Conservation (phyloP, 139 green algal species). For the Coccomyxa sp. region DNA sequence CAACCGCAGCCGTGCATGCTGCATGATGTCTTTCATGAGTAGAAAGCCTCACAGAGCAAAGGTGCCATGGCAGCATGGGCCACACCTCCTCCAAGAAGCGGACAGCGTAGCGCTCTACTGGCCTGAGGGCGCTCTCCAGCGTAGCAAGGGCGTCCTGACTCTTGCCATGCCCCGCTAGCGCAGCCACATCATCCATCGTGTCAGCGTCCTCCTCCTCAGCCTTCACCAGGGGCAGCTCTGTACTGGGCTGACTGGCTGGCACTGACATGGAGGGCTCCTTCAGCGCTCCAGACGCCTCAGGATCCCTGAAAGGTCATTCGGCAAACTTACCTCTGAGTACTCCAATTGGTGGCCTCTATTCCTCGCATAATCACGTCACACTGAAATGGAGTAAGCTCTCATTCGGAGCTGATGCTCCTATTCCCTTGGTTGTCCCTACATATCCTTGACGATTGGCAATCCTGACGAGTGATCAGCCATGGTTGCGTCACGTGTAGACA, state of each 20-base stretch:
- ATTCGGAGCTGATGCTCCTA: too few species aligned
- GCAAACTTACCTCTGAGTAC: not conserved
- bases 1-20: not conserved
- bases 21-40: not conserved
- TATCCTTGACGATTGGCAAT: not conserved
- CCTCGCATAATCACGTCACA: not conserved
- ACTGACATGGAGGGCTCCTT: not conserved
- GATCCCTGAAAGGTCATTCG: not conserved
- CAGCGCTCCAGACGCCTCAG: not conserved
- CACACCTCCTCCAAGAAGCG: conserved; percentile 39
- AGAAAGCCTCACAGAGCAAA: not conserved
- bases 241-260: not conserved
- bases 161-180: conserved; percentile 19
- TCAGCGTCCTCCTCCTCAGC: conserved; percentile 11
- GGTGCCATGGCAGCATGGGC: not conserved
- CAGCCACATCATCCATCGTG: conserved; percentile 38
- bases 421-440: not conserved
- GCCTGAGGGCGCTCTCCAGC: conserved; percentile 39
- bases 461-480: too few species aligned
- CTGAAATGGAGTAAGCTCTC: too few species aligned
- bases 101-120: conserved; percentile 62
- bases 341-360: not conserved
- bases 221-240: not conserved
- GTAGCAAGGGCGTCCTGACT: conserved; percentile 19
- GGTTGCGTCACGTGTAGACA: not conserved